phyloP scores from a whole-genome alignment of 495 filamentous ascomycete genomes.

The Astrothelium subdiscretum region DNA sequence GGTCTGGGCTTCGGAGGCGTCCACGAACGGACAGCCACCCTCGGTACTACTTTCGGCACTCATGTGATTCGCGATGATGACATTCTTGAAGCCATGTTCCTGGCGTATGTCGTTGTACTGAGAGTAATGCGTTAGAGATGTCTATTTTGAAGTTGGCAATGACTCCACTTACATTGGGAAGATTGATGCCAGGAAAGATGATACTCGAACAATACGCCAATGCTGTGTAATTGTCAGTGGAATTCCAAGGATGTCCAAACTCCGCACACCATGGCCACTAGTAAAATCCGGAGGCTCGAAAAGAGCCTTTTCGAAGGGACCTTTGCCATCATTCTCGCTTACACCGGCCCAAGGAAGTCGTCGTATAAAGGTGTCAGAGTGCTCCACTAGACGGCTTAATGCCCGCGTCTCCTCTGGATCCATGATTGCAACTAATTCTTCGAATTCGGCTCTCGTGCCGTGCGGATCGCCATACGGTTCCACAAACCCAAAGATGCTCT shows the following conservation, averaged over 20 bases:
- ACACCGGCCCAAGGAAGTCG: constrained; percentile 29
- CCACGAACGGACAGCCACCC: constrained; percentile 28
- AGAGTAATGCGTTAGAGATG: background rate
- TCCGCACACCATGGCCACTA: constrained; percentile 28
- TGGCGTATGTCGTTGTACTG: constrained; percentile 40
- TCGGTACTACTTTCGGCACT: constrained; percentile 26
- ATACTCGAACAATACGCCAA: constrained; percentile 36
- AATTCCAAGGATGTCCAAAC: background rate
- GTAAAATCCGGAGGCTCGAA: constrained; percentile 35
- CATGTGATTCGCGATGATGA: constrained; percentile 38
- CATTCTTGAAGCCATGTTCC: constrained; percentile 37
- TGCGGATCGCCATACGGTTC: constrained; percentile 39
- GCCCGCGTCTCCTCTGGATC: constrained; percentile 29
- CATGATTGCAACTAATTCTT: constrained; percentile 35
- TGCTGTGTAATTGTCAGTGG: background rate
- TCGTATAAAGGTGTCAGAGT: constrained; percentile 26
- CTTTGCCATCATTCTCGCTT: constrained; percentile 28
- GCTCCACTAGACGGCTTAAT: constrained; percentile 25
- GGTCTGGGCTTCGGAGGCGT: constrained; percentile 24
- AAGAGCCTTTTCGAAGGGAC: constrained; percentile 32
- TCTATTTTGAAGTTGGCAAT: background rate
- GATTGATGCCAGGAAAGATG: constrained; percentile 32
- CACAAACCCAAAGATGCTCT: constrained; percentile 38
- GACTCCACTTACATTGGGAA: constrained; percentile 30
- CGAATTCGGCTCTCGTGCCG: constrained; percentile 36